Percentiles rank a stretch among this genome's conserved stretches.
Evolutionary conservation across 78 protist species (phyloP).

Genomic region (Isochrysis galbana): DNA sequence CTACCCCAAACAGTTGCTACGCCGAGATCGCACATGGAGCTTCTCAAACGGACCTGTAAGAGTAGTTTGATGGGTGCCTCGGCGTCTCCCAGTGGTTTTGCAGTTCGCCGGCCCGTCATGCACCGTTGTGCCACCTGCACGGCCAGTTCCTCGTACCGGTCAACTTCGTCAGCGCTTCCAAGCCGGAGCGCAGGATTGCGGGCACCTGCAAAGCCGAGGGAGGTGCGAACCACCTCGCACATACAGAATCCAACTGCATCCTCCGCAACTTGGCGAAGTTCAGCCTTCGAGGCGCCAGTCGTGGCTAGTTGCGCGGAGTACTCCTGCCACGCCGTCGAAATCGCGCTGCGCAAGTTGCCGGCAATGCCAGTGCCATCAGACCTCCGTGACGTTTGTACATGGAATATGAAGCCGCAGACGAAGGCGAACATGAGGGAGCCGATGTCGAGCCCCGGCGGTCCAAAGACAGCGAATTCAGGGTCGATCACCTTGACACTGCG

Average conservation of each 20-base stretch:
- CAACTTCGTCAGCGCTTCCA: neutral
- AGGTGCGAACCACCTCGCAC: neutral
- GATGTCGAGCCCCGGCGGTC: neutral
- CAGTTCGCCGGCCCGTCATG: too few species aligned
- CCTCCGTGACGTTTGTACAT: neutral
- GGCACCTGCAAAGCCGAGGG: constrained; percentile 8
- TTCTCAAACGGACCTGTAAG: too few species aligned
- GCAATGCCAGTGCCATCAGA: neutral
- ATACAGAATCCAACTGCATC: neutral
- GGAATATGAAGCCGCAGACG: neutral
- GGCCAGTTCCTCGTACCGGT: neutral
- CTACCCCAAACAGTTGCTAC: too few species aligned
- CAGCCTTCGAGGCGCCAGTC: neutral
- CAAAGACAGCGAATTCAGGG: neutral
- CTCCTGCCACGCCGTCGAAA: neutral
- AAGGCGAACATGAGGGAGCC: neutral
- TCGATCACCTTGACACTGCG: neutral
- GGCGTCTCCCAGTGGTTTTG: too few species aligned
- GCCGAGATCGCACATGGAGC: too few species aligned
- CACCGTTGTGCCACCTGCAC: too few species aligned
- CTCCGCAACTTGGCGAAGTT: neutral
- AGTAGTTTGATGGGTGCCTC: too few species aligned
- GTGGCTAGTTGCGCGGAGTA: neutral
- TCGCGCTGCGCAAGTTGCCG: neutral
- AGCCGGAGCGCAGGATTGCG: neutral